These are phyloP conservation scores for Globisporangium megalacanthum DNA, from an alignment of 352 stramenopile genomes.

Conservation along the genomic window DNA sequence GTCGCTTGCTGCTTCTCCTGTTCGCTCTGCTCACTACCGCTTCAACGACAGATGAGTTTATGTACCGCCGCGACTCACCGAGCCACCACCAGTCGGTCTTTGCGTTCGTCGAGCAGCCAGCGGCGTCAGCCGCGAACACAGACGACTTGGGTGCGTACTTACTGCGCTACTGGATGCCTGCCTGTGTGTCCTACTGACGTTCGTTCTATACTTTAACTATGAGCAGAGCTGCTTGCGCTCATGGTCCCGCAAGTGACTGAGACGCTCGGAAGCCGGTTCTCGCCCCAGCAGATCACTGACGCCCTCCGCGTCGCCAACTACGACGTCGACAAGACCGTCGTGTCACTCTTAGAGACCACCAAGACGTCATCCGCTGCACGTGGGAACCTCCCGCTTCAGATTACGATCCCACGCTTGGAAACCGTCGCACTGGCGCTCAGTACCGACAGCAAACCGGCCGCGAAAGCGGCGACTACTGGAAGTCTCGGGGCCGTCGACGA, in stretches of 20 bases:
- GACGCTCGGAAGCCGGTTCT: conserved; percentile 46
- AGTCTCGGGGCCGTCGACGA: too few species aligned
- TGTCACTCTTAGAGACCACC: conserved; percentile 64
- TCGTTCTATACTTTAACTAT: conserved; percentile 1
- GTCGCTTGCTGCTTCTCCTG: not conserved
- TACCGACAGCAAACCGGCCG: conserved; percentile 17
- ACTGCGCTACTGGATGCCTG: not conserved
- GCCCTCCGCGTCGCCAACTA: conserved; percentile 73
- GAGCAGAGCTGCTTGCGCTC: conserved; percentile 42
- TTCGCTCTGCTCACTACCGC: not conserved
- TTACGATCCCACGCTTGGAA: conserved; percentile 61
- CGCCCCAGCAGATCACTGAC: conserved; percentile 52
- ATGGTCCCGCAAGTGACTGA: conserved; percentile 56
- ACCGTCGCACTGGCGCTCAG: conserved; percentile 45
- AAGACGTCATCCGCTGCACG: conserved; percentile 35
- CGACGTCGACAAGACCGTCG: conserved; percentile 68
- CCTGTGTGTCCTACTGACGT: not conserved
- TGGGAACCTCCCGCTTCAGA: conserved; percentile 55
- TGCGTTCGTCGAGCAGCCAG: conserved; percentile 62
- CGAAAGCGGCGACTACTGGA: not conserved
- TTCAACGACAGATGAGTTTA: conserved; percentile 55
- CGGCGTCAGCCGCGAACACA: conserved; percentile 2
- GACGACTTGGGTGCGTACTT: conserved; percentile 32
- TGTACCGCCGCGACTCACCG: conserved; percentile 78
- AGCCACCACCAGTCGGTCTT: conserved; percentile 75